phyloP scores from a whole-genome alignment of 768 basidiomycete genomes.

The Hydnomerulius pinastri region DNA sequence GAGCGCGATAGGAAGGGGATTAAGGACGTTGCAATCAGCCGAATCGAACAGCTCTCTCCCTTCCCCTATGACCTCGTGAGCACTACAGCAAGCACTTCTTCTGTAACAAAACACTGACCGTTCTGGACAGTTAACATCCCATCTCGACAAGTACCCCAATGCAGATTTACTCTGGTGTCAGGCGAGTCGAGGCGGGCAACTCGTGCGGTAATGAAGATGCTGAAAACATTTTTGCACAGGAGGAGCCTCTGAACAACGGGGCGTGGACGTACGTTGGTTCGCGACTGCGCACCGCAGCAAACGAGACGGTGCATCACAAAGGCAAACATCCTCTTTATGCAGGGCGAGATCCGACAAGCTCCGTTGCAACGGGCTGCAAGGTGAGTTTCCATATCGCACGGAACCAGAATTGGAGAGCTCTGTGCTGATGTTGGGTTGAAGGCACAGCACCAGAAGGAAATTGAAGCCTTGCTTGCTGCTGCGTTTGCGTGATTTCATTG shows the following conservation, averaged over 20 bases:
- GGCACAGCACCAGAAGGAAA: slow-evolving; percentile 84
- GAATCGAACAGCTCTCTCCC: slow-evolving; percentile 89
- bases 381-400: slow-evolving; percentile 36
- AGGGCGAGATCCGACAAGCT: slow-evolving; percentile 84
- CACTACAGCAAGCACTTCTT: slow-evolving; percentile 8
- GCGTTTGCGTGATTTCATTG: slow-evolving; percentile 46
- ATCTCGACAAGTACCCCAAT: slow-evolving; percentile 93
- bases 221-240: slow-evolving; percentile 38
- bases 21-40: slow-evolving; percentile 87
- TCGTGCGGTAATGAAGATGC: not conserved
- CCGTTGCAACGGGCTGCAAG: slow-evolving; percentile 84
- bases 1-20: slow-evolving; percentile 87
- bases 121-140: slow-evolving; percentile 69
- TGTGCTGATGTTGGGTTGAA: slow-evolving; percentile 32
- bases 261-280: slow-evolving; percentile 94
- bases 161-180: slow-evolving; percentile 89
- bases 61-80: slow-evolving; percentile 90
- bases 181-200: slow-evolving; percentile 31
- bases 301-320: slow-evolving; percentile 82
- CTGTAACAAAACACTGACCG: slow-evolving; percentile 2
- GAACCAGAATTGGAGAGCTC: slow-evolving; percentile 18
- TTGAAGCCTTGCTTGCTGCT: slow-evolving; percentile 62
- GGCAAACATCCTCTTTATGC: slow-evolving; percentile 84
- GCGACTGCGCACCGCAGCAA: slow-evolving; percentile 85
- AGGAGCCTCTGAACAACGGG: slow-evolving; percentile 93